These are phyloP conservation scores for Buxus sempervirens DNA, from an alignment of 164 flowering plant genomes.

Conservation along the genomic window DNA sequence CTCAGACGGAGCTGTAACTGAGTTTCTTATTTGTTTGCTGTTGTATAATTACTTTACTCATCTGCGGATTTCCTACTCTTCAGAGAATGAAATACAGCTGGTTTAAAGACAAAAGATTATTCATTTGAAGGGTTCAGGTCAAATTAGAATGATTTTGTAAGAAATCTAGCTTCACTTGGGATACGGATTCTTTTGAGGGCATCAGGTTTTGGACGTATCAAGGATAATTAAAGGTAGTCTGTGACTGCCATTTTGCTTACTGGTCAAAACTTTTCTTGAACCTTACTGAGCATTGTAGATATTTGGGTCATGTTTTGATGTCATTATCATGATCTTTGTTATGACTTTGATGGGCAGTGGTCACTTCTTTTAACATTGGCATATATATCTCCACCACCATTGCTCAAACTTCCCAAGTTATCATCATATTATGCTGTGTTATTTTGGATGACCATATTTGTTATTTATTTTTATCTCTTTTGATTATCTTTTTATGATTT, in stretches of 20 bases:
- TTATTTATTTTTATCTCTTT: too few species aligned
- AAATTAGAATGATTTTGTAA: background rate
- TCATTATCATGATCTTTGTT: background rate
- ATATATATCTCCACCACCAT: too few species aligned
- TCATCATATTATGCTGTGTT: too few species aligned
- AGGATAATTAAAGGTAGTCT: constrained; percentile 9
- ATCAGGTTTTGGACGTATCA: background rate
- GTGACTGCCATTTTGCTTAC: background rate
- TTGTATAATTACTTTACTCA: background rate
- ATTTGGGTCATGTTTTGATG: background rate
- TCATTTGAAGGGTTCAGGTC: background rate
- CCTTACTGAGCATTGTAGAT: background rate
- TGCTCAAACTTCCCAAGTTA: too few species aligned
- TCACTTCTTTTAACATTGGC: too few species aligned
- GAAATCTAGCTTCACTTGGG: background rate
- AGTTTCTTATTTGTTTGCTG: background rate
- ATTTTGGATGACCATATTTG: too few species aligned
- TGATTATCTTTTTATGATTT: background rate
- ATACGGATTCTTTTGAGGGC: background rate
- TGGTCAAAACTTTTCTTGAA: background rate
- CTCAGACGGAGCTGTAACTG: background rate
- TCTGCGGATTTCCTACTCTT: constrained; percentile 4
- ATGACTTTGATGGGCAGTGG: too few species aligned
- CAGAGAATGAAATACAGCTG: constrained; percentile 13
- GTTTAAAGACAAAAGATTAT: constrained; percentile 39